Evolutionary conservation across 371 early-diverging fungal species (phyloP), one percentile per base, ranked within the genome.

Genomic region (Mortierella sp.): DNA sequence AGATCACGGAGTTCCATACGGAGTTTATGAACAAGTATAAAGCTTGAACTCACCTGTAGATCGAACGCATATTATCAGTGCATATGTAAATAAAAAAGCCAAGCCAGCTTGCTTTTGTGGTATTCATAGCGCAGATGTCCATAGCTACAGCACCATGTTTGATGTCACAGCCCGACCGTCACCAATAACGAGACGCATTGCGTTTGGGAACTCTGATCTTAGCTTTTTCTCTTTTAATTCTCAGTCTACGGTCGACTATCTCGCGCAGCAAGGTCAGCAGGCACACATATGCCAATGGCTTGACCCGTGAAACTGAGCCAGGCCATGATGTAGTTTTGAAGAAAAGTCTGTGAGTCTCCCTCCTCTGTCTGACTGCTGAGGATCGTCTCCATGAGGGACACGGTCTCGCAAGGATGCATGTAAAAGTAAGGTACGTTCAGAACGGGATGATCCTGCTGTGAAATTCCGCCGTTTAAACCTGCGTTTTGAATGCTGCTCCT

Each of bases 11-110:
- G 19, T 99, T 99, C 86, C 97, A 99, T 72, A 60, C 79, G 21
- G 79, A 78, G 2, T 95, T 98, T 68, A 84, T 97, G 83, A 79
- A 83, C 54, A 91, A 92, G 79, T 96, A 88, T 57, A 78, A 78
- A 62, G 79, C 78, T 47, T 83, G 79, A 60, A 47, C 17, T n/a
- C 19, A n/a, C n/a, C n/a, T n/a, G 17, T n/a, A 52, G 6, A 49
- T 47, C 6, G 31, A 41, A 42, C 30, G 21, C n/a, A 21, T 14
- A 43, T n/a, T n/a, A n/a, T n/a, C n/a, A n/a, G n/a, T n/a, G n/a
- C n/a, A n/a, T n/a, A n/a, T n/a, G n/a, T n/a, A n/a, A n/a, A n/a
- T n/a, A n/a, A n/a, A n/a, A n/a, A n/a, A n/a, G n/a, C n/a, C n/a
- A n/a, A n/a, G n/a, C n/a, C n/a, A n/a, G n/a, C n/a, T n/a, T n/a